A percentile compares a stretch with the other conserved stretches of the same genome.
phyloP scores from a whole-genome alignment of 371 early-diverging fungal genomes.

The Funneliformis caledonium region DNA sequence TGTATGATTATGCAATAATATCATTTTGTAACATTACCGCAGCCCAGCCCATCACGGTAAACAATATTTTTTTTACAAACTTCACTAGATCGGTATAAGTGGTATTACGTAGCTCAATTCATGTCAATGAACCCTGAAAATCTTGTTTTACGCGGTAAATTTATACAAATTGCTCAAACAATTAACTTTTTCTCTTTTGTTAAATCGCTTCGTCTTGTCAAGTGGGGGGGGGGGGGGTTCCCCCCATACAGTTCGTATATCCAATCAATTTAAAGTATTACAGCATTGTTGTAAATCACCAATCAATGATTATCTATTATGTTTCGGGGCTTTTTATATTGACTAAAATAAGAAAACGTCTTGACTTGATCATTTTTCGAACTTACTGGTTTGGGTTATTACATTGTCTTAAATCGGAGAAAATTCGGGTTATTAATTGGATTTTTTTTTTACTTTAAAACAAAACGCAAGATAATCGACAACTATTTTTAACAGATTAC shows the following conservation, averaged over 20 bases:
- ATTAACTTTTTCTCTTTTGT: too few relatives aligned
- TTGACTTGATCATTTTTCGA: not conserved
- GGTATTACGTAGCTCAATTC: too few relatives aligned
- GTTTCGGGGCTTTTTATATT: not conserved
- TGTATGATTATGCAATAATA: not conserved
- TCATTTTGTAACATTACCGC: not conserved
- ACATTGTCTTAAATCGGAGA: too few relatives aligned
- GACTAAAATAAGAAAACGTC: too few relatives aligned
- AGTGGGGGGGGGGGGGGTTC: not conserved
- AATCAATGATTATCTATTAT: not conserved
- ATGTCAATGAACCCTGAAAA: too few relatives aligned
- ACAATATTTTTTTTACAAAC: too few relatives aligned
- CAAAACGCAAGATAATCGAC: too few relatives aligned
- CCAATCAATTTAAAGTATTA: not conserved
- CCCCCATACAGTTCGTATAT: not conserved
- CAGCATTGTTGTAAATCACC: not conserved
- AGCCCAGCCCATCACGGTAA: not conserved
- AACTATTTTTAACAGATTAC: too few relatives aligned
- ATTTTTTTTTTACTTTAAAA: too few relatives aligned
- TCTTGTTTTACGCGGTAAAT: too few relatives aligned
- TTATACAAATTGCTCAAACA: too few relatives aligned
- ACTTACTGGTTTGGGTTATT: not conserved
- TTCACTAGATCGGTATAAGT: not conserved
- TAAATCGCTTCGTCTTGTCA: not conserved
- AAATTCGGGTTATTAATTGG: too few relatives aligned